Base-by-base conservation (phyloP, 805 yeast species). In the Hanseniaspora valbyensis region DNA sequence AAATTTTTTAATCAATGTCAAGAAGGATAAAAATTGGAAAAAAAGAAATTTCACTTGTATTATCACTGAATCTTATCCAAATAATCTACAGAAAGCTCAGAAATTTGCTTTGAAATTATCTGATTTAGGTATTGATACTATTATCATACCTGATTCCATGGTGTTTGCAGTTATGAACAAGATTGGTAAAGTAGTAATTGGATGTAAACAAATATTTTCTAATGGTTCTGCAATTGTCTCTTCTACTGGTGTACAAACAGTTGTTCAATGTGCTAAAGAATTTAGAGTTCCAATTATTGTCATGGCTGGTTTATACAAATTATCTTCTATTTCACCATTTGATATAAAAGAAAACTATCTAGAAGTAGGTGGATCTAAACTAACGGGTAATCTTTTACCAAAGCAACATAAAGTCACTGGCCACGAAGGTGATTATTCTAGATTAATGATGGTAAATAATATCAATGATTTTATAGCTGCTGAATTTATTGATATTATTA, bases 201-300 rank as follows among this genome's bases (percentile, higher is more conserved):
- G 97, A 34, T 83, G 97, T 4, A 76, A 84, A 54, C 79, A 95
- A 0, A 96, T 92, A 4, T 83, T 92, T 63, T 95, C 95, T 49
- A 92, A 92, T 61, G 99, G 99, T 54, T 96, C 97, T 10, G 83
- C 95, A 56, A 77, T 87, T 44, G 78, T 95, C 2, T 78, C 83
- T 24, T 78, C 95, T 1, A 76, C 92, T 2, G 99, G 98, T 49
- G 95, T 85, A 26, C 84, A 95, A 26, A 76, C 88, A 44, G 96
- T 88, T 10, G 89, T 94, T 57, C 95, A 89, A 67, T 85, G 95
- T 67, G 99, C 99, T 25, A 85, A 84, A 62, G 95, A 86, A 61
- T 90, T 85, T 65, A 77, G 79, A 61, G 90, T 96, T n/a, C 98
- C 98, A 0, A 97, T 92, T 4, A 83, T 92, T 63, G 89, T 92